Percentiles rank a stretch among this genome's conserved stretches.
Evolutionary conservation across 495 filamentous ascomycete species (phyloP).

Genomic region (Annulohypoxylon moriforme): DNA sequence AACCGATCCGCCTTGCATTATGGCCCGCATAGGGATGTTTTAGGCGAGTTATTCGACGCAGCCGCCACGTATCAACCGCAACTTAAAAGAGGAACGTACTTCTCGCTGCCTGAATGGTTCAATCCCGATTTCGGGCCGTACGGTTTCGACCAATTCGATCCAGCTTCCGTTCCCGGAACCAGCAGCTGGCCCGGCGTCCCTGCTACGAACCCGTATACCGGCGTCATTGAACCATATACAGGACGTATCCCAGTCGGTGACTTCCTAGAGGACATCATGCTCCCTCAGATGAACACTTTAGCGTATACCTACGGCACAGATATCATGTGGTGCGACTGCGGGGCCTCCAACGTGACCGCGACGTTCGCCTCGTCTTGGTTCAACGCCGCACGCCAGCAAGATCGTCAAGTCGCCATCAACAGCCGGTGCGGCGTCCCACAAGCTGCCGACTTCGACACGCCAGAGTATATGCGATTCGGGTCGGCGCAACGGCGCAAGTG

Average conservation of each 20-base stretch:
- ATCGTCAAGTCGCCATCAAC: constrained; percentile 63
- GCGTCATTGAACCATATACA: constrained; percentile 58
- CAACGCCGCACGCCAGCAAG: constrained; percentile 51
- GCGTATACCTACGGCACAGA: constrained; percentile 60
- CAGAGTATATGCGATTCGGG: constrained; percentile 62
- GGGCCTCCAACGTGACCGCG: constrained; percentile 61
- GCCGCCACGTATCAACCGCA: constrained; percentile 60
- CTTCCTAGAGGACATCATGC: constrained; percentile 61
- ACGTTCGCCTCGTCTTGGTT: constrained; percentile 62
- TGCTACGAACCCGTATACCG: constrained; percentile 64
- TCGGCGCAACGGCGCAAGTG: constrained; percentile 64
- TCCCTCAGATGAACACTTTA: constrained; percentile 64
- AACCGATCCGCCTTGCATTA: constrained; percentile 60
- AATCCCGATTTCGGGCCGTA: constrained; percentile 63
- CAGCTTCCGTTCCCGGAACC: constrained; percentile 4
- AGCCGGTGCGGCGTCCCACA: constrained; percentile 62
- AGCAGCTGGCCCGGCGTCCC: constrained; percentile 48
- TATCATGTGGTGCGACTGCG: constrained; percentile 70
- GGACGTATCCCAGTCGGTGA: constrained; percentile 59
- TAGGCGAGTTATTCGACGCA: constrained; percentile 64
- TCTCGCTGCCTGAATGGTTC: constrained; percentile 68
- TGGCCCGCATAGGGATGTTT: constrained; percentile 57
- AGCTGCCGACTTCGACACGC: constrained; percentile 62
- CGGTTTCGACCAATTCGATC: constrained; percentile 42
- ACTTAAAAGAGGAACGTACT: constrained; percentile 63